A percentile compares a stretch with the other conserved stretches of the same genome.
These are phyloP conservation scores for Arthrobotrys megalospora DNA, from an alignment of 2,329 filamentous ascomycete species.

Conservation along the genomic window DNA sequence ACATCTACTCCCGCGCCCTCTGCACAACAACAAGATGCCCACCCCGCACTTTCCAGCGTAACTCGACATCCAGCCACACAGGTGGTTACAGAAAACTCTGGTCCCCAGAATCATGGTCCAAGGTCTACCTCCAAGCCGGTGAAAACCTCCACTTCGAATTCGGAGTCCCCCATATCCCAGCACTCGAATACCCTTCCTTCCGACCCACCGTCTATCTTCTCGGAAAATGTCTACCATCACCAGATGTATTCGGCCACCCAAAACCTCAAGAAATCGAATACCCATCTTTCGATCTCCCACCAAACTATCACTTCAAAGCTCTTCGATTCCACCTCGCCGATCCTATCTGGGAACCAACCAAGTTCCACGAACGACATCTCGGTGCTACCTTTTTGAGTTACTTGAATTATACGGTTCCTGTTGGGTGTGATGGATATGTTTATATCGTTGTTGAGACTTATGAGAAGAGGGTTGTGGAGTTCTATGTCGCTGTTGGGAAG, in stretches of 20 bases:
- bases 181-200: slow-evolving; percentile 42
- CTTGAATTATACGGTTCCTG: slow-evolving; percentile 38
- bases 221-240: slow-evolving; percentile 29
- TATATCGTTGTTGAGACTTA: slow-evolving; percentile 45
- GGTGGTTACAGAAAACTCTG: slow-evolving; percentile 14
- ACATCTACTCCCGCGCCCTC: slow-evolving; percentile 46
- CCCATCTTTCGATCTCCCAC: slow-evolving; percentile 36
- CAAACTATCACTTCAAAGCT: background rate
- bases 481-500: slow-evolving; percentile 50
- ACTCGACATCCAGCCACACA: slow-evolving; percentile 13
- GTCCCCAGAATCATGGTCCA: slow-evolving; percentile 55
- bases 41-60: slow-evolving; percentile 21
- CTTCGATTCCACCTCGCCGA: slow-evolving; percentile 43
- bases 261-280: slow-evolving; percentile 24
- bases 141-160: slow-evolving; percentile 47
- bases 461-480: slow-evolving; percentile 54
- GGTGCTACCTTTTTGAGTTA: slow-evolving; percentile 43
- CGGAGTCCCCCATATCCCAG: slow-evolving; percentile 41
- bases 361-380: slow-evolving; percentile 27
- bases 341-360: slow-evolving; percentile 14
- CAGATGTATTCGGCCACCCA: slow-evolving; percentile 22
- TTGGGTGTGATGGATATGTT: slow-evolving; percentile 39
- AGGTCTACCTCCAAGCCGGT: slow-evolving; percentile 35
- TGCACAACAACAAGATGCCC: slow-evolving; percentile 54
- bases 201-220: slow-evolving; percentile 42